Evolutionary conservation across 2,329 filamentous ascomycete species (phyloP), one percentile per base, ranked within the genome.

Genomic region (Endothia cerciana): DNA sequence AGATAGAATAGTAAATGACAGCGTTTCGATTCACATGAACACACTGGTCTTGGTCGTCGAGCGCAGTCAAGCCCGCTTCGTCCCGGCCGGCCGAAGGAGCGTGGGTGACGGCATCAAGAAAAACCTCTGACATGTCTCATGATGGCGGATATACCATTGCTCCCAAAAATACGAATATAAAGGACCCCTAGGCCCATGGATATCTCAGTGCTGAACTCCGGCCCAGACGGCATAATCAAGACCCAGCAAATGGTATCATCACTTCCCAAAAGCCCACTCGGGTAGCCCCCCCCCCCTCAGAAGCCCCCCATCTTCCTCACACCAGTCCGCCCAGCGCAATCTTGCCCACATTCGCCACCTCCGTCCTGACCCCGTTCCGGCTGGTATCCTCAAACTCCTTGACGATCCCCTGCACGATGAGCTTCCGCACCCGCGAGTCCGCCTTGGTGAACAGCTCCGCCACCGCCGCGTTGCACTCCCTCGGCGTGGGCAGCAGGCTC

Each of bases 341-440:
- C 77, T 93, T 95, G 60, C 93, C 92, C 47, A 99, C 87, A 41
- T 91, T 93, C 1, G 89, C 89, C 58, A 98, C 83, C 79, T 99
- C 95, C 15, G 86, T 86, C 79, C 91, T 94, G 38, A 92, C 87
- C 11, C 91, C 89, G 55, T 82, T 83, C 56, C 94, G 83, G 75
- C 91, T 95, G 25, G 88, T 87, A 65, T 97, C 94, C 76, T 98
- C 95, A 76, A 98, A 97, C 74, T 99, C 95, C 71, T 93, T 89
- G 58, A 97, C 90, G 1, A 96, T 87, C 6, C 91, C 91, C 57
- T 92, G 89, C 1, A 99, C 86, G 68, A 99, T 90, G 60, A 97
- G 89, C 80, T 97, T 98, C 68, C 94, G 85, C 55, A 99, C 85
- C 69, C 88, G 89, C 6, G 89, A 86, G 78, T 99, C 95, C 0